These are phyloP conservation scores for Pholiota adiposa DNA, from an alignment of 1,284 basidiomycete species.

Conservation along the genomic window DNA sequence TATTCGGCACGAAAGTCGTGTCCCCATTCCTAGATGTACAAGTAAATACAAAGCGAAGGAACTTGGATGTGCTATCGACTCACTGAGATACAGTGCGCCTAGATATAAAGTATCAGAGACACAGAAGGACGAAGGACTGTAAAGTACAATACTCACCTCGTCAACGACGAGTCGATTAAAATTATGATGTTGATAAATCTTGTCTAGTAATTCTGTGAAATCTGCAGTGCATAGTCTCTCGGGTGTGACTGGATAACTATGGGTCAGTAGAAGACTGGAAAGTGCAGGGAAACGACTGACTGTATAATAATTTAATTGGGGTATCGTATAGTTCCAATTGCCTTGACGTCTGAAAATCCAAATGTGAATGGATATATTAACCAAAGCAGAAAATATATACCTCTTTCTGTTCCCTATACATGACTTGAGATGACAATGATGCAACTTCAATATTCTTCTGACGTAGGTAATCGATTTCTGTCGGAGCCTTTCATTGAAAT, in stretches of 20 bases:
- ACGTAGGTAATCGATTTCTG: slow-evolving; percentile 71
- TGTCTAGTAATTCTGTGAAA: slow-evolving; percentile 55
- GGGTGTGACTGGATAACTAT: slow-evolving; percentile 53
- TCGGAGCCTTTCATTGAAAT: slow-evolving; percentile 2
- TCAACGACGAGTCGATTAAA: slow-evolving; percentile 80
- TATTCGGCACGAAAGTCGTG: slow-evolving; percentile 81
- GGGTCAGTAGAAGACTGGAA: background rate
- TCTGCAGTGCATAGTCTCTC: slow-evolving; percentile 68
- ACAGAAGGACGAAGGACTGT: background rate
- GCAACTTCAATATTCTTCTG: slow-evolving; percentile 60
- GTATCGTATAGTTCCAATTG: slow-evolving; percentile 70
- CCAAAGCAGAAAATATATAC: too few relatives aligned
- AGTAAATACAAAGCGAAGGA: background rate
- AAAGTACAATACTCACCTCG: slow-evolving; percentile 55
- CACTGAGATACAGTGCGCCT: slow-evolving; percentile 89
- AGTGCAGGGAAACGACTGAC: slow-evolving; percentile 41
- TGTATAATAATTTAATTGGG: slow-evolving; percentile 70
- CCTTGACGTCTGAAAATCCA: slow-evolving; percentile 67
- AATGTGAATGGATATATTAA: too few relatives aligned
- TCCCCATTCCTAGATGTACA: slow-evolving; percentile 74
- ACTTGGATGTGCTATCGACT: slow-evolving; percentile 20
- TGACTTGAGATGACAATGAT: slow-evolving; percentile 72
- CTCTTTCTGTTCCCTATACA: slow-evolving; percentile 53
- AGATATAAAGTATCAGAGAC: background rate
- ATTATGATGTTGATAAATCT: slow-evolving; percentile 55